Base-by-base conservation (phyloP, 768 basidiomycete species). In the Boletus fagicola region DNA sequence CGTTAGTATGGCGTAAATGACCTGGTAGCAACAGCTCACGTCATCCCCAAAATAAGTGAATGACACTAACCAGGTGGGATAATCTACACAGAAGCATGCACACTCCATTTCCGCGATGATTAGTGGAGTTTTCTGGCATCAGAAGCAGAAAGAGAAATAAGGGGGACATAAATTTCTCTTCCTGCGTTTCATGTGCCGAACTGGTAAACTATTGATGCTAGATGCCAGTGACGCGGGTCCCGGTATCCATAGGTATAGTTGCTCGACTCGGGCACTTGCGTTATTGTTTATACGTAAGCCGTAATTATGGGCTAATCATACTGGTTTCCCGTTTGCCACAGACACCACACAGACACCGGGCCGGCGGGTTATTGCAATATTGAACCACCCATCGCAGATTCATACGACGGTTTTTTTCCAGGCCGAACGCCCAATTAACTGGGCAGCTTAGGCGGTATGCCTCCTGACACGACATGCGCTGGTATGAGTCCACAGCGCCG, bases 171-270 rank as follows among this genome's bases (percentile, higher is more conserved):
- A 30, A 4, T 4, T 15, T 26, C 2, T 26, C 9, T 45, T 22
- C 22, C 28, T 18, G 11, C 30, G 59, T 61, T 61, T 61, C 60
- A 61, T 24, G 38, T 11, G 35, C 15, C 6, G 15, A 16, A 36
- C 6, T 36, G 2, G 35, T 16, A 0, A 36, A 36, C 35, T 15
- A 36, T 36, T 42, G 18, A 39, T 39, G 18, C 26, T 6, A 20
- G 40, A 24, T 15, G 40, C 12, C 10, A n/a, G 26, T 26, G 31
- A 31, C 31, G 7, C 33, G 33, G 33, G 12, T 10, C 20, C 42
- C 12, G 42, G 22, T 43, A 15, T 10, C 39, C 39, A n/a, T 39
- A 38, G 16, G 16, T 18, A 18, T 38, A 39, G 38, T 40, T 40
- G 39, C n/a, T 20, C 39, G 39, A 5, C 11, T 12, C 20, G 4